A percentile compares a stretch with the other conserved stretches of the same genome.
These are phyloP conservation scores for Brassica cretica DNA, from an alignment of 345 rosid genomes.

Conservation along the genomic window DNA sequence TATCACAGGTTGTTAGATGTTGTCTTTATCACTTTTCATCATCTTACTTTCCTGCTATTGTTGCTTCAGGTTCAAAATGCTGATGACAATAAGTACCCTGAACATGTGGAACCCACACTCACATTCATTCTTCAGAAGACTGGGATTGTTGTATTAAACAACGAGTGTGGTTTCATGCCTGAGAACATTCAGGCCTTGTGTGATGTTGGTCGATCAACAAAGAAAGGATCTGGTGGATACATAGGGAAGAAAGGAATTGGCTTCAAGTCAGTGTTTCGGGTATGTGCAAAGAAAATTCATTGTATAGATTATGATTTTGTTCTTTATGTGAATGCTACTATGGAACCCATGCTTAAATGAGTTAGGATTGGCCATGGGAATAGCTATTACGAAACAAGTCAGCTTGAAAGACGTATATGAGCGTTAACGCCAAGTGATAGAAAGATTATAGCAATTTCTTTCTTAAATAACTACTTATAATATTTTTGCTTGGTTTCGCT, in stretches of 20 bases:
- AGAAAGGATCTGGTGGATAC: conserved; percentile 84
- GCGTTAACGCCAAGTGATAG: not conserved
- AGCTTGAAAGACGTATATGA: conserved; percentile 17
- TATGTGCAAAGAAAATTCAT: conserved; percentile 38
- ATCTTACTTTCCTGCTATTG: conserved; percentile 32
- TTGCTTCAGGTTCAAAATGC: conserved; percentile 95
- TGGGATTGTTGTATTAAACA: conserved; percentile 72
- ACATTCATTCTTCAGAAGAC: conserved; percentile 78
- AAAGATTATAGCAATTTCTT: conserved; percentile 4
- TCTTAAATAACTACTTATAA: conserved; percentile 13
- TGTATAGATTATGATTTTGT: conserved; percentile 16
- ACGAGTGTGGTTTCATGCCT: conserved; percentile 85
- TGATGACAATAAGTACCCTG: conserved; percentile 83
- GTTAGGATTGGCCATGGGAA: not conserved
- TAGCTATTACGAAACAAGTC: conserved; percentile 15
- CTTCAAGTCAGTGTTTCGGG: conserved; percentile 98
- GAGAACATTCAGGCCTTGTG: conserved; percentile 89
- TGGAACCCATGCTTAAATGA: conserved; percentile 22
- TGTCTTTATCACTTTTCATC: not conserved
- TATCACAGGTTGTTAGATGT: conserved; percentile 13
- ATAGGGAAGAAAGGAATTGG: conserved; percentile 98
- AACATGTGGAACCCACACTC: conserved; percentile 74
- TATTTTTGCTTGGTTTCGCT: conserved; percentile 21
- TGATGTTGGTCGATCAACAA: conserved; percentile 93
- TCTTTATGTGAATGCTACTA: conserved; percentile 14